Percentiles rank a stretch among this genome's conserved stretches.
These are phyloP conservation scores for Hirsutella rhossiliensis DNA, from an alignment of 2,329 filamentous ascomycete genomes.

Conservation along the genomic window DNA sequence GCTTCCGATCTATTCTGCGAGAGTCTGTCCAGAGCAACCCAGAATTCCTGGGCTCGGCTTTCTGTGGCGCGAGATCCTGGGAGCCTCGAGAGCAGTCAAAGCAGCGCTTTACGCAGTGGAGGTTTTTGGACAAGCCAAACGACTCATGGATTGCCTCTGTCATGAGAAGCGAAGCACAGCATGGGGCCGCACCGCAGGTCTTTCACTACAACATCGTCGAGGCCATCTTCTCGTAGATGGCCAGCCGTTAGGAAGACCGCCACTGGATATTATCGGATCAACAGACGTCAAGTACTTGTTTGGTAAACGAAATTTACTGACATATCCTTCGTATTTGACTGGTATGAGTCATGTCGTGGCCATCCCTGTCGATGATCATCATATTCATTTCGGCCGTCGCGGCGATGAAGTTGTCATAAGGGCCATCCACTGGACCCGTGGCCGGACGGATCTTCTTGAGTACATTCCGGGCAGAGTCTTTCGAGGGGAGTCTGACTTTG, in stretches of 20 bases:
- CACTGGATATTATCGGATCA: conserved; percentile 33
- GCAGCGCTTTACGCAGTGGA: not conserved
- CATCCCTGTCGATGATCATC: conserved; percentile 9
- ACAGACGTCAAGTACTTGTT: conserved; percentile 37
- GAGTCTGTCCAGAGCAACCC: not conserved
- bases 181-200: conserved; percentile 6
- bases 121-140: not conserved
- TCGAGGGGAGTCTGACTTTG: conserved; percentile 14
- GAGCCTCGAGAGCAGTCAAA: not conserved
- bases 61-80: not conserved
- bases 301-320: conserved; percentile 35
- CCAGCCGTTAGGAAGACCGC: conserved; percentile 31
- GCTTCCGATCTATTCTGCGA: conserved; percentile 1
- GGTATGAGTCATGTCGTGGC: conserved; percentile 39
- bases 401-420: conserved; percentile 27
- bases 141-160: not conserved
- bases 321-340: conserved; percentile 34
- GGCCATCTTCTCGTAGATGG: conserved; percentile 23
- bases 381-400: conserved; percentile 42
- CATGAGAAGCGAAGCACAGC: not conserved
- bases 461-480: conserved; percentile 22
- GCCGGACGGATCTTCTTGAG: conserved; percentile 12
- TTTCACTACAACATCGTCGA: conserved; percentile 21
- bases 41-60: not conserved
- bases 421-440: conserved; percentile 12